phyloP scores from a whole-genome alignment of 345 rosid genomes.

The Reutealis trisperma region DNA sequence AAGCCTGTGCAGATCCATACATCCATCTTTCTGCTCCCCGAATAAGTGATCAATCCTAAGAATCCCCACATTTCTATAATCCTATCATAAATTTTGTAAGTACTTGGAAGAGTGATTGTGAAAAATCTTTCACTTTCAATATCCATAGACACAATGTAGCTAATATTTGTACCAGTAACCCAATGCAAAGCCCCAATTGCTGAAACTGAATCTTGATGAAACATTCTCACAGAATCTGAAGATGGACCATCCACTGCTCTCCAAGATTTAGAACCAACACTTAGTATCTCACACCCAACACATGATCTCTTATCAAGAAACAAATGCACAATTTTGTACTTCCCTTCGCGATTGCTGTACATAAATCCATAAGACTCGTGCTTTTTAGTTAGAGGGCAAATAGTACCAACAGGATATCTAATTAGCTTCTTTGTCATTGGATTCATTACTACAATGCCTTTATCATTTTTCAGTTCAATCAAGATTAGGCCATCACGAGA shows the following conservation, averaged over 20 bases:
- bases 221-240: constrained; percentile 30
- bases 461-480: constrained; percentile 27
- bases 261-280: constrained; percentile 36
- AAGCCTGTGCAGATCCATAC: constrained; percentile 41
- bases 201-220: constrained; percentile 34
- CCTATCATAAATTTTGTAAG: constrained; percentile 28
- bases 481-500: constrained; percentile 45
- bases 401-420: constrained; percentile 48
- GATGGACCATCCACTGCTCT: constrained; percentile 41
- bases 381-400: not conserved
- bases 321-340: constrained; percentile 47
- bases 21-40: constrained; percentile 23
- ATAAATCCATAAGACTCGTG: constrained; percentile 45
- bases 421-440: constrained; percentile 44
- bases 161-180: constrained; percentile 31
- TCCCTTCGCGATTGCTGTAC: constrained; percentile 21
- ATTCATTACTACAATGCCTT: constrained; percentile 49
- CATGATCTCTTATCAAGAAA: constrained; percentile 34
- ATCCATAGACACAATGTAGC: constrained; percentile 40
- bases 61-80: constrained; percentile 39
- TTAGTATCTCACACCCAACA: constrained; percentile 41
- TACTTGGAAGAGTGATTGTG: constrained; percentile 30
- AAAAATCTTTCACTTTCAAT: constrained; percentile 37
- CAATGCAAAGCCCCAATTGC: constrained; percentile 47
- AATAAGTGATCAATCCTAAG: constrained; percentile 36